Base-by-base conservation (phyloP, 108 stramenopile genomes). In the Cyclostephanos tholiformis region DNA sequence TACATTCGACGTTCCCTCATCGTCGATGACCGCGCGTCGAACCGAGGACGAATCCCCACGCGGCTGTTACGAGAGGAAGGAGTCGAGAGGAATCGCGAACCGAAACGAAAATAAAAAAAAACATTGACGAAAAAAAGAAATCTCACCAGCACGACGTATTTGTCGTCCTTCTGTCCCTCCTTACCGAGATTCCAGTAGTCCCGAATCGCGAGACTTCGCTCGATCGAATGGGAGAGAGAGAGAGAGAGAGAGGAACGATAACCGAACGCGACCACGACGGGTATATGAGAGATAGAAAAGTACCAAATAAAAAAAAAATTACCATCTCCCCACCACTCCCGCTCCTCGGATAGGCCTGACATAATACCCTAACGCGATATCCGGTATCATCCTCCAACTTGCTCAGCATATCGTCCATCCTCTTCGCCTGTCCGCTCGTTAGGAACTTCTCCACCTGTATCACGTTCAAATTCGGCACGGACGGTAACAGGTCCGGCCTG, bases 161-260 rank as follows among this genome's bases (percentile, higher is more conserved):
- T 94, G 82, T 94, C 93, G 67, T 94, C 93, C 69, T 93, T 93
- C 67, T 89, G 87, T 62, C 84, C 91, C 65, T 94, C 93, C 69
- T 91, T 94, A 11, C 91, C 93, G n/a, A 94, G 68, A 76, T 85
- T 85, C 93, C 93, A 94, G 63, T 94, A 94, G 71, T 94, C 93
- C 30, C 88, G 79, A 68, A 86, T 85, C 5, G 85, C 87, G 27
- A 90, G 67, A 4, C 72, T 69, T 19, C 3, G 32, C 4, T 32
- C 32, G 3, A 32, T 32, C 32, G 29, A n/a, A n/a, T n/a, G n/a
- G n/a, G n/a, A n/a, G n/a, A n/a, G n/a, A 19, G 46, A 62, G 30
- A 30, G 26, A n/a, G 30, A 61, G 23, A 46, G 10, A 30, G 14
- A 72, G 5, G 27, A 46, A 26, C 4, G 32, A 32, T 36, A n/a